Percentiles rank a stretch among this genome's conserved stretches.
Evolutionary conservation across 345 rosid genomes (phyloP).

Genomic region (Durio zibethinus): DNA sequence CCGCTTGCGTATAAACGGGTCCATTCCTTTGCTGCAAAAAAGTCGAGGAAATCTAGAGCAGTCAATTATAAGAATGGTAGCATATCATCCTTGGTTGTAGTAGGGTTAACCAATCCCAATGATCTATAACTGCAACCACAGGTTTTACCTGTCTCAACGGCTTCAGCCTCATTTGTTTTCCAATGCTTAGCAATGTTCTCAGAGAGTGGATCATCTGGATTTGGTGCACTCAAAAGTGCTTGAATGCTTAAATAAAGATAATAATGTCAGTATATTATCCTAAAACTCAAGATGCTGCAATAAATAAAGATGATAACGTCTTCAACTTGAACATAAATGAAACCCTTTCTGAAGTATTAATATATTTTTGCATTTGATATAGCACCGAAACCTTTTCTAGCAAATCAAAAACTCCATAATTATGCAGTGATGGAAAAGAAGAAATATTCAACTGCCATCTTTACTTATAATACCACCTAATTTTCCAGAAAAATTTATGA

Average conservation of each 20-base stretch:
- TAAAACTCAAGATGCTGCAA: background rate
- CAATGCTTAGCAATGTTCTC: constrained; percentile 99
- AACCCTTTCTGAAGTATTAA: background rate
- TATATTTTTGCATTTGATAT: background rate
- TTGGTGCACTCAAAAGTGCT: constrained; percentile 97
- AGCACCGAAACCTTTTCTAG: too few species aligned
- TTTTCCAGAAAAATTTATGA: background rate
- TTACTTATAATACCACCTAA: background rate
- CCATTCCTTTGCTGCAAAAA: constrained; percentile 92
- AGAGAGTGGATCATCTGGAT: constrained; percentile 97
- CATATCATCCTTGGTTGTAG: background rate
- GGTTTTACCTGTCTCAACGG: constrained; percentile 86
- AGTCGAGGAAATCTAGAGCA: background rate
- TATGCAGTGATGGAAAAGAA: background rate
- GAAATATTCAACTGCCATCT: background rate
- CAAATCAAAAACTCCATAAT: background rate
- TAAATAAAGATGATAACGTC: background rate
- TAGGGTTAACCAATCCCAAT: background rate
- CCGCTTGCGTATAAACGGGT: constrained; percentile 90
- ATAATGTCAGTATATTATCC: background rate
- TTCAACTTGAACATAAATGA: background rate
- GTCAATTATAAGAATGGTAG: background rate
- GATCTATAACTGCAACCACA: background rate
- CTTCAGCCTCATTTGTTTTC: constrained; percentile 94
- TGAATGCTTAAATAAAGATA: constrained; percentile 54